Evolutionary conservation across 345 rosid species (phyloP).

Genomic region (Ceriops zippeliana): DNA sequence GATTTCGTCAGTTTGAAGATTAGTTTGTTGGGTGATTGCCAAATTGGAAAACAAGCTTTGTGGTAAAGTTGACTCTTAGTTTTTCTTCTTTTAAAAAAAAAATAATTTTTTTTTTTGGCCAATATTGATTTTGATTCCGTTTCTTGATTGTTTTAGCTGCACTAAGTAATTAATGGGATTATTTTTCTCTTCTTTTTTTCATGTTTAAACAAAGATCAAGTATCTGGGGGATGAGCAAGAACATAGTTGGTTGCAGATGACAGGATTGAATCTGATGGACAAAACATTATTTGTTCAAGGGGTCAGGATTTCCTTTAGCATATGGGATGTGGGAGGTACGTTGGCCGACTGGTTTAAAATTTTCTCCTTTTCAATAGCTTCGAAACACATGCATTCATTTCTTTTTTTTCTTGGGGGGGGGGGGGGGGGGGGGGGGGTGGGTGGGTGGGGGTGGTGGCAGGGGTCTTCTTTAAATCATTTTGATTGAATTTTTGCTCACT

Average conservation of each 20-base stretch:
- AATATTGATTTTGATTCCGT: too few species aligned
- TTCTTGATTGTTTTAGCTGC: not conserved
- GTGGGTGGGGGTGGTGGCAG: too few species aligned
- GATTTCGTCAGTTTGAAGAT: slow-evolving; percentile 88
- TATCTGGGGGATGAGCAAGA: slow-evolving; percentile 84
- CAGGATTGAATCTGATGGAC: slow-evolving; percentile 80
- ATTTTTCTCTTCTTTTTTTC: not conserved
- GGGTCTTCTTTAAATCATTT: too few species aligned
- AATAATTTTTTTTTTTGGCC: not conserved
- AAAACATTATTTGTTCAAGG: slow-evolving; percentile 78
- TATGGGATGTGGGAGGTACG: slow-evolving; percentile 96
- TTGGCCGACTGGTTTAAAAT: not conserved
- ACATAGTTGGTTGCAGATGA: slow-evolving; percentile 58
- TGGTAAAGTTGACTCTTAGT: slow-evolving; percentile 38
- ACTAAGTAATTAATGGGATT: not conserved
- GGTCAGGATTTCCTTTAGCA: slow-evolving; percentile 77
- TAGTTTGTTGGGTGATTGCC: slow-evolving; percentile 88
- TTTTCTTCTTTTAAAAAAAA: not conserved
- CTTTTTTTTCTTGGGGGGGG: not conserved
- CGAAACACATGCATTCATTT: too few species aligned
- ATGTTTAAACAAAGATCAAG: slow-evolving; percentile 45
- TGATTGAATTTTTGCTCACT: not conserved
- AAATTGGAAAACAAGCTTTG: slow-evolving; percentile 85
- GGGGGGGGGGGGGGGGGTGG: too few species aligned
- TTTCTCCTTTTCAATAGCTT: not conserved